These are phyloP conservation scores for Fusarium duplospermum DNA, from an alignment of 2,329 filamentous ascomycete genomes.

Conservation along the genomic window DNA sequence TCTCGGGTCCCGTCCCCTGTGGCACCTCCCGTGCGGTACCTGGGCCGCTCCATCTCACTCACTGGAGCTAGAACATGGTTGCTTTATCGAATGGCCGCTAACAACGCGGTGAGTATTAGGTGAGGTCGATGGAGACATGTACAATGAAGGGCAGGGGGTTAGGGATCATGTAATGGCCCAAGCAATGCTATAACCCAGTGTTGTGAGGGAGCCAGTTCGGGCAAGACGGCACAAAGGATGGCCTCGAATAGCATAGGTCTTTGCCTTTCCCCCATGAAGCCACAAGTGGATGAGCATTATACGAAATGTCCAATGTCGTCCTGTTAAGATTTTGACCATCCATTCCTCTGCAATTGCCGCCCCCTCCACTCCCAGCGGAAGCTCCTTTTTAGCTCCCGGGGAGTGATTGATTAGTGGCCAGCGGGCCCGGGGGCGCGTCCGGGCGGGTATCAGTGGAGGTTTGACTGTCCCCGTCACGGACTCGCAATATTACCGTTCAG, in stretches of 20 bases:
- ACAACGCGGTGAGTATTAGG: constrained; percentile 26
- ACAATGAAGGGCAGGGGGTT: constrained; percentile 3
- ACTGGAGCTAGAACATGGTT: not conserved
- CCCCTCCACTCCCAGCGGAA: constrained; percentile 16
- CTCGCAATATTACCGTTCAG: constrained; percentile 6
- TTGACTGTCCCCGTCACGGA: not conserved
- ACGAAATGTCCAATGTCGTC: constrained; percentile 12
- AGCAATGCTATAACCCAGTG: not conserved
- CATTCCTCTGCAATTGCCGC: constrained; percentile 4
- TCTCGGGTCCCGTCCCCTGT: not conserved
- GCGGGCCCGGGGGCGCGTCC: not conserved
- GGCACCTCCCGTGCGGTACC: constrained; percentile 8
- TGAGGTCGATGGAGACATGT: constrained; percentile 9
- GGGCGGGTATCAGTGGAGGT: constrained; percentile 29
- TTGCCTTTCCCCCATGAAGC: not conserved
- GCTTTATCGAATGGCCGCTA: constrained; percentile 17
- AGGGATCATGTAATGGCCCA: constrained; percentile 13
- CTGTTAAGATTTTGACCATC: constrained; percentile 6
- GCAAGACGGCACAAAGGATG: not conserved
- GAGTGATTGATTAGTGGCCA: not conserved
- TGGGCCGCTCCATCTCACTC: not conserved
- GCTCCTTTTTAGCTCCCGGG: constrained; percentile 28
- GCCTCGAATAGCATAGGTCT: not conserved
- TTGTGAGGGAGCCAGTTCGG: constrained; percentile 24
- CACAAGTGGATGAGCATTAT: not conserved